Base-by-base conservation (phyloP, 176 grass and related monocot genomes). In the Zoysia pacifica region DNA sequence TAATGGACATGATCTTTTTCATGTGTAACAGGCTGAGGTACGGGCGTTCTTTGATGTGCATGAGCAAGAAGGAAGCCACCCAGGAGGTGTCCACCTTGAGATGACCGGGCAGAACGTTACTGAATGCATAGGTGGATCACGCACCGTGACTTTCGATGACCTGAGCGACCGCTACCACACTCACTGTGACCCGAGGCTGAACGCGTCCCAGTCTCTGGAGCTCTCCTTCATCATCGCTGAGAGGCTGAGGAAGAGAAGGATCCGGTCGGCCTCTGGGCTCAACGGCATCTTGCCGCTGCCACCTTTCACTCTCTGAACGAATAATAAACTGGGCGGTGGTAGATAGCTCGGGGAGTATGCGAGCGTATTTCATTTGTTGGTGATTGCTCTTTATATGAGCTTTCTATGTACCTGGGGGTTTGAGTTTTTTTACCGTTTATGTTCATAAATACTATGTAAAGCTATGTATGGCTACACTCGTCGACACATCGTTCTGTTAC, bases 41-140 rank as follows among this genome's bases (percentile, higher is more conserved):
- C 85, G 87, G 41, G 93, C 93, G 11, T 97, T 97, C 88, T 97
- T 97, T 11, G 93, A 97, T 86, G 93, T 97, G 59, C 93, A 97
- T 16, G 90, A 97, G 63, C 93, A 97, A 90, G 93, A 97, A 70
- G 93, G 93, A 68, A 93, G 93, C 80, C 88, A 89, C 59, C 83
- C 93, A 7, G 93, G 93, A 70, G 93, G 93, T 8, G 77, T 97
- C 62, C 93, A 97, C 82, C 87, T 97, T 10, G 93, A 97, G 90
- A 97, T 97, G 93, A 97, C 93, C 2, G 93, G 93, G 49, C 93
- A 97, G 45, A 97, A 97, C n/a, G 93, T 97, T 48, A 97, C 93
- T 1, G 93, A 97, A 73, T 93, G 93, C 87, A 97, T 93, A 7
- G 93, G 93, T 48, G 93, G 93, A 62, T 97, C 93, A 14, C 83